phyloP scores from a whole-genome alignment of 768 basidiomycete species.

The Pleurotus cornucopiae region DNA sequence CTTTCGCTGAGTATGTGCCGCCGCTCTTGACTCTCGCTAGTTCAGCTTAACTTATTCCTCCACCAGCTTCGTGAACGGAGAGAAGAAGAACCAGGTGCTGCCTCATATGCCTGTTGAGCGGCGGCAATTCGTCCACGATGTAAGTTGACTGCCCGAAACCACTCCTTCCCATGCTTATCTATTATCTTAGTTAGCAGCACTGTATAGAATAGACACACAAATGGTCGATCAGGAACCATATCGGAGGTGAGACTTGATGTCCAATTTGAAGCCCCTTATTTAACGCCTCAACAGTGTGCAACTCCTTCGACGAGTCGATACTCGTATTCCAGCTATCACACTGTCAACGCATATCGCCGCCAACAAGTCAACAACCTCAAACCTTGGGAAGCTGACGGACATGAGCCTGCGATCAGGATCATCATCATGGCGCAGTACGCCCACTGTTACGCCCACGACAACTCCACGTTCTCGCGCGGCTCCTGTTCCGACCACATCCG shows the following conservation, averaged over 20 bases:
- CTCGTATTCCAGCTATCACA: constrained; percentile 68
- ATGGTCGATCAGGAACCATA: constrained; percentile 92
- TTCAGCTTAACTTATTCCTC: not conserved
- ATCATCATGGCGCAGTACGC: constrained; percentile 20
- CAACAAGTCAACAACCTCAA: constrained; percentile 24
- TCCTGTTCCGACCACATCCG: not conserved
- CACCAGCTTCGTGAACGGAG: constrained; percentile 62
- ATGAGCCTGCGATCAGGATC: constrained; percentile 29
- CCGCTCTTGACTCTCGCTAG: not conserved
- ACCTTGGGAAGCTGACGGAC: constrained; percentile 60
- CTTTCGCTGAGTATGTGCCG: constrained; percentile 70
- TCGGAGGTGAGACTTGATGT: constrained; percentile 40
- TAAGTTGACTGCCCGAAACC: constrained; percentile 27
- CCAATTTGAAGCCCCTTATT: not conserved
- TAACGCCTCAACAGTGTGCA: constrained; percentile 53
- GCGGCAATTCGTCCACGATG: constrained; percentile 80
- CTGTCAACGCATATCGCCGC: constrained; percentile 47
- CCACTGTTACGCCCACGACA: constrained; percentile 10
- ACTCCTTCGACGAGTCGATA: constrained; percentile 77
- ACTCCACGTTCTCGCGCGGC: not conserved
- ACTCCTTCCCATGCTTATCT: constrained; percentile 1
- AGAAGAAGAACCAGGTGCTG: constrained; percentile 64
- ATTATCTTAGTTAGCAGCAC: constrained; percentile 54
- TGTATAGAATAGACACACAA: constrained; percentile 81
- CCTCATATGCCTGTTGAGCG: constrained; percentile 79